Conservation (phyloP, 805 yeast species). For the Cyberlindnera japonica region DNA sequence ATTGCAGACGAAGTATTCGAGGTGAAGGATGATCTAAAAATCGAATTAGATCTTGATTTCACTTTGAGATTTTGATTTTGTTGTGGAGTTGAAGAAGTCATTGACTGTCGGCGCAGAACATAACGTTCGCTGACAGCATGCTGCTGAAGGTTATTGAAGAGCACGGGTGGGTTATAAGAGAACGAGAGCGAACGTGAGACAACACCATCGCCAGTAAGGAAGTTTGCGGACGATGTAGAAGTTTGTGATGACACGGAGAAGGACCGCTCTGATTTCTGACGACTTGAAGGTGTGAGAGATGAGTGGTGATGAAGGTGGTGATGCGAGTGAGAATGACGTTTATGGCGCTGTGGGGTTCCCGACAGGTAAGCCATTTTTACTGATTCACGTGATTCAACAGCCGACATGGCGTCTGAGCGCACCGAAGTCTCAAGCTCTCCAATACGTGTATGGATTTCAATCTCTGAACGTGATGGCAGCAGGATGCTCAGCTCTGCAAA, state of each 20-base stretch:
- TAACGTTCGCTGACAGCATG: conserved; percentile 13
- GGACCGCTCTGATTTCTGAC: conserved; percentile 11
- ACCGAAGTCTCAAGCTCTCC: conserved; percentile 41
- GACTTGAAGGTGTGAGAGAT: conserved; percentile 1
- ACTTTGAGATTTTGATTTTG: too few species aligned
- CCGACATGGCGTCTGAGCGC: conserved; percentile 4
- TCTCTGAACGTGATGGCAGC: conserved; percentile 67
- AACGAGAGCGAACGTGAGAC: conserved; percentile 12
- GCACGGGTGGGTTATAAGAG: conserved; percentile 11
- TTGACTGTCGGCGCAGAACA: conserved; percentile 10
- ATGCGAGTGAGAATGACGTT: background rate
- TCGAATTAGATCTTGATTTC: conserved; percentile 14
- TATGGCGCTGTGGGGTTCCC: conserved; percentile 12
- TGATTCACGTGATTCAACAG: conserved; percentile 4
- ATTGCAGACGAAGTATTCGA: too few species aligned
- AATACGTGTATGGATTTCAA: conserved; percentile 66
- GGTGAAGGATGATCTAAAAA: too few species aligned
- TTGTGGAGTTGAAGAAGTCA: too few species aligned
- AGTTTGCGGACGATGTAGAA: conserved; percentile 6
- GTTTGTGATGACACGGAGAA: conserved; percentile 13
- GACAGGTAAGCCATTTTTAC: conserved; percentile 10
- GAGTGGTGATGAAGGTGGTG: conserved; percentile 12
- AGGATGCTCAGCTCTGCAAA: conserved; percentile 71
- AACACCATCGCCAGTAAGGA: conserved; percentile 6
- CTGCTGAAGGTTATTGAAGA: conserved; percentile 13